These are phyloP conservation scores for Mycena leptocephala DNA, from an alignment of 768 basidiomycete genomes.

Conservation along the genomic window DNA sequence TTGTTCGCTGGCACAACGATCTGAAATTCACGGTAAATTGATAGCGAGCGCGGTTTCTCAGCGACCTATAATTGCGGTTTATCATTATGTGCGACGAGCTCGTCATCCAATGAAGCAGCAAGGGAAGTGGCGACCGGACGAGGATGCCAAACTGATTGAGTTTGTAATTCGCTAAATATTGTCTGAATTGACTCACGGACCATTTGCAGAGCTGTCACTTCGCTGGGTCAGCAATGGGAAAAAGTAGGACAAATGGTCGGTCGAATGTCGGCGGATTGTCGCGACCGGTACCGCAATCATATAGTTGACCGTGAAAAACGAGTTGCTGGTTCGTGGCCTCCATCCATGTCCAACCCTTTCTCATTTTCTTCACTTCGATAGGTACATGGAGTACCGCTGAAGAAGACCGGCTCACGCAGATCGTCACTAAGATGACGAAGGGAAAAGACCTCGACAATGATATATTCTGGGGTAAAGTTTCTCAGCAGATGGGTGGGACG, in stretches of 20 bases:
- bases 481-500: conserved; percentile 82
- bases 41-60: conserved; percentile 80
- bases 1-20: not conserved
- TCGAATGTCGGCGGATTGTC: conserved; percentile 85
- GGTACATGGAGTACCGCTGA: conserved; percentile 87
- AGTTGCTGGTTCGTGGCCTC: conserved; percentile 62
- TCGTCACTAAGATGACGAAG: conserved; percentile 81
- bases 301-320: conserved; percentile 78
- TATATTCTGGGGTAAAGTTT: conserved; percentile 88
- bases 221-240: conserved; percentile 87
- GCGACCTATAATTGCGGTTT: conserved; percentile 88
- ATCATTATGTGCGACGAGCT: conserved; percentile 82
- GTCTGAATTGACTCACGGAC: not conserved
- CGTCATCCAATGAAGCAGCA: conserved; percentile 80
- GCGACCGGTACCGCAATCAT: conserved; percentile 91
- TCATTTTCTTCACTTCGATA: conserved; percentile 39
- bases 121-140: conserved; percentile 79
- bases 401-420: conserved; percentile 80
- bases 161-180: conserved; percentile 51
- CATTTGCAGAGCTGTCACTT: conserved; percentile 72
- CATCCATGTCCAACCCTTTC: not conserved
- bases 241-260: conserved; percentile 81
- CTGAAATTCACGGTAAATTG: conserved; percentile 25
- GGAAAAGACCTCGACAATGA: conserved; percentile 86
- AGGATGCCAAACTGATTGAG: conserved; percentile 78